These are phyloP conservation scores for Xanthoparmelia taractica DNA, from an alignment of 495 filamentous ascomycete species.

Conservation along the genomic window DNA sequence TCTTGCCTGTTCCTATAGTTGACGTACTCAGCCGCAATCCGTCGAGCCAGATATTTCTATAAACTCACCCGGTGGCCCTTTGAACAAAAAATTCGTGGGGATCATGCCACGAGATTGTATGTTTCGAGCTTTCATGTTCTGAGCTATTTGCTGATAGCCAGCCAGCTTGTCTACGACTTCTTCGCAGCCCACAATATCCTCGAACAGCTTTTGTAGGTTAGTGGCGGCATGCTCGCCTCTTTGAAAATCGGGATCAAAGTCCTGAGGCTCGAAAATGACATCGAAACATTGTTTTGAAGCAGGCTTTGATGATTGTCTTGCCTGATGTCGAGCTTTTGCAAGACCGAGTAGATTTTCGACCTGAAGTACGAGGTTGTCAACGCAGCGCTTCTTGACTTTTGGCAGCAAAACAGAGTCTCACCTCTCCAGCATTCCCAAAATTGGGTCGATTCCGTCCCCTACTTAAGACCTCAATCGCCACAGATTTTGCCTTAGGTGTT, in stretches of 20 bases:
- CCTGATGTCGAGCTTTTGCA: conserved; percentile 54
- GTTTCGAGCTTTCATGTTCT: conserved; percentile 39
- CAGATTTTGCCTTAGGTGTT: conserved; percentile 35
- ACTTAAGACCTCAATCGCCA: conserved; percentile 37
- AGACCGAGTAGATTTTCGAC: conserved; percentile 57
- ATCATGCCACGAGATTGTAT: conserved; percentile 53
- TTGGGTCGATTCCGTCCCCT: conserved; percentile 40
- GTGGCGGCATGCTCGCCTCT: conserved; percentile 43
- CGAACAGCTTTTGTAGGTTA: conserved; percentile 52
- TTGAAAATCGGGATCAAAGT: conserved; percentile 63
- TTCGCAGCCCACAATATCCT: conserved; percentile 61
- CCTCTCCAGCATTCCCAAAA: conserved; percentile 50
- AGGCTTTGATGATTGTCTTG: conserved; percentile 32
- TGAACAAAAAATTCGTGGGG: conserved; percentile 57
- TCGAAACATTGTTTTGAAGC: conserved; percentile 27
- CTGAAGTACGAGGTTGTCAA: too few species aligned
- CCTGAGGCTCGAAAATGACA: conserved; percentile 46
- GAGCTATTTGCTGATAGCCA: conserved; percentile 51
- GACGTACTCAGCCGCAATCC: background rate
- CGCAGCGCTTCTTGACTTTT: too few species aligned
- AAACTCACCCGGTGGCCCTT: conserved; percentile 53
- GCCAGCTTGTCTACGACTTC: conserved; percentile 50
- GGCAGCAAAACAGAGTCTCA: too few species aligned
- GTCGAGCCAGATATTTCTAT: background rate
- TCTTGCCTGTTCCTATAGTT: conserved; percentile 61